Evolutionary conservation across 768 basidiomycete species (phyloP).

Genomic region (Cystobasidiopsis lactophilus): DNA sequence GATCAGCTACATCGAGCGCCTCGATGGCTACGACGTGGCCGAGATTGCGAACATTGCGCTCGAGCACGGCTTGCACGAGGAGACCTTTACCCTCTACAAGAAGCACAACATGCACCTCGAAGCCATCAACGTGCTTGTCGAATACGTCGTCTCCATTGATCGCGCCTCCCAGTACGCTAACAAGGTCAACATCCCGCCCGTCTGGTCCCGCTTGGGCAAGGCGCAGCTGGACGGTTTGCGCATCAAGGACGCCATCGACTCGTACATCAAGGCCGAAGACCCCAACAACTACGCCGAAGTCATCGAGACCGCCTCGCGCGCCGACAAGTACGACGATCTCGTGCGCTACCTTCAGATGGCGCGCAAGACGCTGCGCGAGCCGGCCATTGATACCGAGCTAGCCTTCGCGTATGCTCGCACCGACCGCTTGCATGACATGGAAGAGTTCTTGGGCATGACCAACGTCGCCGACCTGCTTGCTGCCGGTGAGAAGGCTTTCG

Average conservation of each 20-base stretch:
- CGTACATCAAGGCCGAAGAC: conserved; percentile 93
- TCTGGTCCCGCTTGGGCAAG: conserved; percentile 95
- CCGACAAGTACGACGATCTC: conserved; percentile 79
- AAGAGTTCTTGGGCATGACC: conserved; percentile 94
- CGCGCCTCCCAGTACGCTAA: conserved; percentile 86
- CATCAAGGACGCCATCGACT: conserved; percentile 94
- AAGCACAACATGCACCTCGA: conserved; percentile 87
- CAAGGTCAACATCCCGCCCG: conserved; percentile 88
- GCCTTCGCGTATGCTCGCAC: conserved; percentile 92
- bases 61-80: conserved; percentile 84
- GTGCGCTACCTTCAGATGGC: conserved; percentile 98
- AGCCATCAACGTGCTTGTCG: conserved; percentile 92
- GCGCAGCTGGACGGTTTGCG: conserved; percentile 94
- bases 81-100: conserved; percentile 90
- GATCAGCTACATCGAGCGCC: conserved; percentile 89
- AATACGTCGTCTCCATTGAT: conserved; percentile 93
- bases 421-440: conserved; percentile 87
- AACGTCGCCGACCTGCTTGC: conserved; percentile 92
- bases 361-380: conserved; percentile 84
- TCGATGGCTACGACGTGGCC: conserved; percentile 77
- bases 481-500: conserved; percentile 98
- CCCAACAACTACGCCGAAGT: conserved; percentile 83
- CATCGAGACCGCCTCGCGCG: conserved; percentile 82
- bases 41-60: conserved; percentile 95
- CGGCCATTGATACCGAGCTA: conserved; percentile 91